Conservation (phyloP, 2,329 filamentous ascomycete species). For the Fusarium sp. region DNA sequence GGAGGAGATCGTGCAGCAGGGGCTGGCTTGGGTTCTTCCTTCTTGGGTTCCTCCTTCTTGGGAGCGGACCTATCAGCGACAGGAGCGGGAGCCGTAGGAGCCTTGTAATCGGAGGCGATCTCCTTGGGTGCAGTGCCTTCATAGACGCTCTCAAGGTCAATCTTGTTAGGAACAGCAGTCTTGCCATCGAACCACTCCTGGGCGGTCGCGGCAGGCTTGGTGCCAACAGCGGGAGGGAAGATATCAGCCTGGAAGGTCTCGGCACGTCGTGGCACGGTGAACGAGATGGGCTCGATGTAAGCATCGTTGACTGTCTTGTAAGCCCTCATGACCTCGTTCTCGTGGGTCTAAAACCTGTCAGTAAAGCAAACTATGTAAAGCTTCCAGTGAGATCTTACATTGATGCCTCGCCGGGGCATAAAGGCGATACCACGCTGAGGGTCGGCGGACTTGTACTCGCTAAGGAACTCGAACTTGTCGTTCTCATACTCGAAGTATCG, state of each 20-base stretch:
- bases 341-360: conserved; percentile 75
- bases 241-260: conserved; percentile 98
- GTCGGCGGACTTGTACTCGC: conserved; percentile 96
- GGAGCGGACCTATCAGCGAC: conserved; percentile 57
- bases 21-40: conserved; percentile 69
- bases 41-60: conserved; percentile 63
- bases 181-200: conserved; percentile 91
- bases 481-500: conserved; percentile 99
- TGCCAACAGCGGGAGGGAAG: conserved; percentile 87
- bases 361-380: conserved; percentile 25
- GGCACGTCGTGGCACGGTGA: conserved; percentile 93
- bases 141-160: conserved; percentile 93
- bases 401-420: conserved; percentile 93
- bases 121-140: conserved; percentile 87
- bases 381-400: conserved; percentile 67
- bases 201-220: conserved; percentile 84
- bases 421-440: conserved; percentile 96
- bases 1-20: conserved; percentile 64
- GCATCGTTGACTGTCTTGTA: conserved; percentile 97
- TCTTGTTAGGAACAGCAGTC: conserved; percentile 87
- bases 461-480: conserved; percentile 98
- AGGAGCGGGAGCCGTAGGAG: conserved; percentile 63
- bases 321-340: conserved; percentile 95
- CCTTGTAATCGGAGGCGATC: conserved; percentile 78
- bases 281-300: conserved; percentile 97